Evolutionary conservation across 2,329 filamentous ascomycete species (phyloP).

Genomic region (Graphilbum ipis-grandicollis): DNA sequence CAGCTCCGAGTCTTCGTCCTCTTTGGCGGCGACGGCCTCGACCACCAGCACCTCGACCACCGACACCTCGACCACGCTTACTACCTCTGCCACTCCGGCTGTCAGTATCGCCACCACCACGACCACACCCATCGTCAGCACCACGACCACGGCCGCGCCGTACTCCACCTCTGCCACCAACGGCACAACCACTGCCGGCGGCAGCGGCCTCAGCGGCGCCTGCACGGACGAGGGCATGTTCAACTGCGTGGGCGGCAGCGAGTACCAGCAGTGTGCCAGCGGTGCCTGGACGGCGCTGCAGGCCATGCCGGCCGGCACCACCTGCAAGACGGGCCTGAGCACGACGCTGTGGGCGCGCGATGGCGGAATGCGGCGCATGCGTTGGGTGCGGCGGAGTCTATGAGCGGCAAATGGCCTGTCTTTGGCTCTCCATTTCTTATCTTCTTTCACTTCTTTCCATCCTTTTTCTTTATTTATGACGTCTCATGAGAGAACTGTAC

Average conservation of each 20-base stretch:
- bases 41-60: not conserved
- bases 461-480: too few relatives aligned
- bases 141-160: not conserved
- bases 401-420: not conserved
- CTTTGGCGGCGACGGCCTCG: slow-evolving; percentile 8
- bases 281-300: slow-evolving; percentile 26
- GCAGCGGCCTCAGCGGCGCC: slow-evolving; percentile 18
- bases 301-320: slow-evolving; percentile 26
- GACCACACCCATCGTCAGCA: not conserved
- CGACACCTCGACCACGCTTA: too few relatives aligned
- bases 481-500: too few relatives aligned
- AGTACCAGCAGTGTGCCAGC: slow-evolving; percentile 34
- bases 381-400: slow-evolving; percentile 3
- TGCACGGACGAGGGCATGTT: slow-evolving; percentile 30
- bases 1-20: slow-evolving; percentile 1
- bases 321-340: slow-evolving; percentile 22
- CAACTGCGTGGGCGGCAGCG: slow-evolving; percentile 27
- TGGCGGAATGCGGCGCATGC: not conserved
- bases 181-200: slow-evolving; percentile 10
- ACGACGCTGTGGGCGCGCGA: slow-evolving; percentile 10
- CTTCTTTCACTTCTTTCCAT: too few relatives aligned
- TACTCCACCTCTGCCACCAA: not conserved
- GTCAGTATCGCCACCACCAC: not conserved
- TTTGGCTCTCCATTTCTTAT: too few relatives aligned
- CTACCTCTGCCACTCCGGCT: too few relatives aligned